phyloP scores from a whole-genome alignment of 2,329 filamentous ascomycete species.

The Lachnellula suecica region DNA sequence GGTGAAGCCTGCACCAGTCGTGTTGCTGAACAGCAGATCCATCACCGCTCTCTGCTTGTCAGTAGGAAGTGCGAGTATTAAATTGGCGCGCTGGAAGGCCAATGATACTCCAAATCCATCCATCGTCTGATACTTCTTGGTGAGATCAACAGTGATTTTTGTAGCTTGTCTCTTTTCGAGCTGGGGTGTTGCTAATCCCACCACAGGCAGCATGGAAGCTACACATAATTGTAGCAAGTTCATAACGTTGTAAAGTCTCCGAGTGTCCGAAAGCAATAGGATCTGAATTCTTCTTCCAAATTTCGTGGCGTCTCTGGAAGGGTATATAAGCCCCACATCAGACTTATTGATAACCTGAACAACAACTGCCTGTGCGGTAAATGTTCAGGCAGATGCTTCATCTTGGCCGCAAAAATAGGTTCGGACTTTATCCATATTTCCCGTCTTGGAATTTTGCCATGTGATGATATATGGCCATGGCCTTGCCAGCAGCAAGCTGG shows the following conservation, averaged over 20 bases:
- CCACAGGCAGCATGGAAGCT: conserved; percentile 1
- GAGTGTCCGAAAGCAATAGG: background rate
- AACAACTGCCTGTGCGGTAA: background rate
- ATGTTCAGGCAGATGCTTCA: background rate
- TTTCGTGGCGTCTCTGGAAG: too few relatives aligned
- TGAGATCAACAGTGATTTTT: conserved; percentile 25
- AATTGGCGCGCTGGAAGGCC: conserved; percentile 44
- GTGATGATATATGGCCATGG: too few relatives aligned
- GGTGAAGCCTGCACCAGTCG: conserved; percentile 46
- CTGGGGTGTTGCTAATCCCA: background rate
- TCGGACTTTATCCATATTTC: background rate
- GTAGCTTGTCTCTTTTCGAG: conserved; percentile 4
- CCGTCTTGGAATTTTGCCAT: background rate
- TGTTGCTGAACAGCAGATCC: conserved; percentile 45
- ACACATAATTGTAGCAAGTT: background rate
- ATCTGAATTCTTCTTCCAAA: too few relatives aligned
- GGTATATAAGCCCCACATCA: background rate
- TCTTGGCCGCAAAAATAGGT: background rate
- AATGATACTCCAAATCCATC: conserved; percentile 50
- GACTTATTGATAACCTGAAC: background rate
- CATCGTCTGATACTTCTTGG: conserved; percentile 34
- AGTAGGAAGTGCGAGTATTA: conserved; percentile 37
- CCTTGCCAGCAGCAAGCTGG: too few relatives aligned
- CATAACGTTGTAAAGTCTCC: background rate
- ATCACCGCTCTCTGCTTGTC: conserved; percentile 38